A percentile compares a stretch with the other conserved stretches of the same genome.
phyloP scores from a whole-genome alignment of 441 rosid species.

The Aquilaria agallochum region DNA sequence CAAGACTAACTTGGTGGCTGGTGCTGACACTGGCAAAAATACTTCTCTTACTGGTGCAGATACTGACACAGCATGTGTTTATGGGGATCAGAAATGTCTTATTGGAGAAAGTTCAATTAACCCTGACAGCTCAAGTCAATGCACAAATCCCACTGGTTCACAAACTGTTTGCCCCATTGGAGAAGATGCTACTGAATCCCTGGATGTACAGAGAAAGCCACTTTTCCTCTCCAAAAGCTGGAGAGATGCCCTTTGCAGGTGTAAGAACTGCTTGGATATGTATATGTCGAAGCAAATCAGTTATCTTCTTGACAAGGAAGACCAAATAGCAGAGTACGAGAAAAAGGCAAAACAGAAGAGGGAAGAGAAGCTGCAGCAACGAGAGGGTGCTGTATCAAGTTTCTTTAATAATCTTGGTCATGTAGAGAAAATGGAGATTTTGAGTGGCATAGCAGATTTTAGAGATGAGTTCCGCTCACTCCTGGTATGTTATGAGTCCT shows the following conservation, averaged over 20 bases:
- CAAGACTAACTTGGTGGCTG: no score
- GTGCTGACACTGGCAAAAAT: no score
- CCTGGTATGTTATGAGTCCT: constrained; percentile 43
- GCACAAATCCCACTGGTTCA: constrained; percentile 14
- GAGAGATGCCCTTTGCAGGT: constrained; percentile 81
- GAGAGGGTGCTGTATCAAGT: constrained; percentile 63
- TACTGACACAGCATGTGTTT: constrained; percentile 17
- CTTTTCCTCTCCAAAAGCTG: constrained; percentile 76
- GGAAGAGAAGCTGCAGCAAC: constrained; percentile 83
- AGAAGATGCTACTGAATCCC: constrained; percentile 16
- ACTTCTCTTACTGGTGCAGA: background rate
- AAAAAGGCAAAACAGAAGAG: constrained; percentile 82
- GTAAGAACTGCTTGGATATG: constrained; percentile 63
- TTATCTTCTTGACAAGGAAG: constrained; percentile 77
- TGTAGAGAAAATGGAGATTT: constrained; percentile 85
- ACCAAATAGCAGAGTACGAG: constrained; percentile 86
- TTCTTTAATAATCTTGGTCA: constrained; percentile 76
- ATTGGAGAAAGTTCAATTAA: constrained; percentile 50
- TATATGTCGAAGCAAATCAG: constrained; percentile 52
- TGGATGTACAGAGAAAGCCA: constrained; percentile 45
- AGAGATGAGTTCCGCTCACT: constrained; percentile 62
- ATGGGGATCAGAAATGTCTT: constrained; percentile 20
- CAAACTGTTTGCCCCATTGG: constrained; percentile 40
- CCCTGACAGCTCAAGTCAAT: constrained; percentile 19
- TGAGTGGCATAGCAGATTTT: constrained; percentile 81